These are phyloP conservation scores for Metroxylon sagu DNA, from an alignment of 176 grass and related monocot species.

Conservation along the genomic window DNA sequence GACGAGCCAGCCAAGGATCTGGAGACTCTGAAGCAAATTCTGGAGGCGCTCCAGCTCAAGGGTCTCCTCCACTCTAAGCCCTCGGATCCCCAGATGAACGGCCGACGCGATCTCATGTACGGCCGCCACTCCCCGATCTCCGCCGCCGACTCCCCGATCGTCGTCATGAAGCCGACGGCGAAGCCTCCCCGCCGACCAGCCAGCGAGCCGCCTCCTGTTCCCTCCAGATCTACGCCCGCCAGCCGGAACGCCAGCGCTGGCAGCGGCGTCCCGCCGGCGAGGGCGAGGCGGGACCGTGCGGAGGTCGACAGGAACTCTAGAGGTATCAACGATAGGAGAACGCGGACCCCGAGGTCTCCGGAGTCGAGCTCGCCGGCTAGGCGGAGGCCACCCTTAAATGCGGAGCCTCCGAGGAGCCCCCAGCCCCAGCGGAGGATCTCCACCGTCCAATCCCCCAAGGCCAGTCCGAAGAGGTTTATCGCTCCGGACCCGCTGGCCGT, in stretches of 20 bases:
- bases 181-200: neutral
- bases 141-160: neutral
- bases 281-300: neutral
- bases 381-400: neutral
- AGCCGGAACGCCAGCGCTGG: neutral
- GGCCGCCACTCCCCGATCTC: no score
- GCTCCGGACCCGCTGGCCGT: neutral
- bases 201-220: neutral
- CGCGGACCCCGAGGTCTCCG: neutral
- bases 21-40: no score
- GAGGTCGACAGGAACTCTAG: no score
- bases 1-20: neutral
- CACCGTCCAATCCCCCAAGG: conserved; percentile 12
- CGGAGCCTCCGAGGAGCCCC: neutral
- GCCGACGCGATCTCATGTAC: no score
- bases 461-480: conserved; percentile 11
- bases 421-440: conserved; percentile 5
- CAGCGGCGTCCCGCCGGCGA: neutral
- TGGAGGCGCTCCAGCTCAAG: no score
- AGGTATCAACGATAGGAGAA: conserved; percentile 4
- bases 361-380: neutral
- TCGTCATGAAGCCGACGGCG: conserved; percentile 15
- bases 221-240: neutral
- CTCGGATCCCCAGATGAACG: no score
- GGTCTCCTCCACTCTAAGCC: no score